A percentile compares a stretch with the other conserved stretches of the same genome.
phyloP scores from a whole-genome alignment of 2,329 filamentous ascomycete species.

The Dothideomycetes sp. region DNA sequence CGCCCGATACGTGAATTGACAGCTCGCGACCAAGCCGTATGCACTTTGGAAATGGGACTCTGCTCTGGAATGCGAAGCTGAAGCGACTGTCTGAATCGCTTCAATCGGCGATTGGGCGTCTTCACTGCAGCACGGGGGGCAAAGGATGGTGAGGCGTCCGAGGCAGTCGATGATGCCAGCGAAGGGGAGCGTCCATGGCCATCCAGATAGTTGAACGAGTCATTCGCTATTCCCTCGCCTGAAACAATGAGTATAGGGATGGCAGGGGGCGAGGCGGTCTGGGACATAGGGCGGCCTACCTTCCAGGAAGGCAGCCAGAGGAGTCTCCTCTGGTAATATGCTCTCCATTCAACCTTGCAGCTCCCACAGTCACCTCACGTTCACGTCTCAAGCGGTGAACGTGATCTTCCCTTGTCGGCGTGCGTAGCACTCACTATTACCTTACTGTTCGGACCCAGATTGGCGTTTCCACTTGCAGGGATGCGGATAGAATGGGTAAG shows the following conservation, averaged over 20 bases:
- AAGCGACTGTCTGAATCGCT: conserved; percentile 35
- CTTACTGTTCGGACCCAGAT: too few species aligned
- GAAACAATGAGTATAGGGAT: conserved; percentile 8
- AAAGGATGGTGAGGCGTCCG: conserved; percentile 31
- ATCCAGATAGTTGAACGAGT: conserved; percentile 8
- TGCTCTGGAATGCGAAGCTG: conserved; percentile 23
- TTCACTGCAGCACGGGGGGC: conserved; percentile 34
- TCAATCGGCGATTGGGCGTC: conserved; percentile 35
- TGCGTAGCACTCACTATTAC: too few species aligned
- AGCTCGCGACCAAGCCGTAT: conserved; percentile 29
- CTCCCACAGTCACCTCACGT: background rate
- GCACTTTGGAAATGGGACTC: conserved; percentile 16
- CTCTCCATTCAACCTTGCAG: conserved; percentile 57
- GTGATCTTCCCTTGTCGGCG: background rate
- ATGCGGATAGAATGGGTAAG: too few species aligned
- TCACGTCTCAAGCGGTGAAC: background rate
- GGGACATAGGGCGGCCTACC: conserved; percentile 42
- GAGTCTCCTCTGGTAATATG: conserved; percentile 75
- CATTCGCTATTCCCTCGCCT: conserved; percentile 21
- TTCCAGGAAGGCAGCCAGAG: conserved; percentile 80
- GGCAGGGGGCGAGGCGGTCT: background rate
- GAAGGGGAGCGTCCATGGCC: conserved; percentile 2
- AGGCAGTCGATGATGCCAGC: conserved; percentile 3
- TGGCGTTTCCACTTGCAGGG: too few species aligned
- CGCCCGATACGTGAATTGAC: conserved; percentile 63